Evolutionary conservation across 257 asterid genomes (phyloP).

Genomic region (Parsonsia alboflavescens): DNA sequence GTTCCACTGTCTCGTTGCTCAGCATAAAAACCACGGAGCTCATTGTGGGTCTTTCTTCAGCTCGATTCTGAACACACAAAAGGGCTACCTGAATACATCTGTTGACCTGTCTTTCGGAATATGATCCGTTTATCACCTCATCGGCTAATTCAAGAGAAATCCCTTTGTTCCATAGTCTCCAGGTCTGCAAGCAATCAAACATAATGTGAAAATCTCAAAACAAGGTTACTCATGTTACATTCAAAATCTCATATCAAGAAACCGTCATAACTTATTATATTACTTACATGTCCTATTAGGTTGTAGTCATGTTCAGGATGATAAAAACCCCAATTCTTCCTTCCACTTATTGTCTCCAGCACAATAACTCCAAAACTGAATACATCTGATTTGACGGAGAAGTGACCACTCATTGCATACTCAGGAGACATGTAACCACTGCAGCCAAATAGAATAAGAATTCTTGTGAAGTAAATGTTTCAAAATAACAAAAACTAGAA

Average conservation of each 20-base stretch:
- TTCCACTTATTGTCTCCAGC: constrained; percentile 35
- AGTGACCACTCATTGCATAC: constrained; percentile 30
- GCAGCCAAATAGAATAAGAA: constrained; percentile 7
- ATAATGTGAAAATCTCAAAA: neutral
- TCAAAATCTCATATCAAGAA: neutral
- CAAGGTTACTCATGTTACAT: too few relatives aligned
- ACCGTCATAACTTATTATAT: neutral
- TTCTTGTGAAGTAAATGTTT: neutral
- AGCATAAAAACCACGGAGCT: constrained; percentile 34
- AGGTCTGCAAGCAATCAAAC: constrained; percentile 33
- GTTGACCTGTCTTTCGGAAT: constrained; percentile 18
- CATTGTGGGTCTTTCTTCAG: constrained; percentile 43
- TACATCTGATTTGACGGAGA: constrained; percentile 37
- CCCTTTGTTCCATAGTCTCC: constrained; percentile 54
- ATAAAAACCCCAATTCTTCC: constrained; percentile 23
- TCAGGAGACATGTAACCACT: constrained; percentile 44
- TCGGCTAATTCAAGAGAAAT: constrained; percentile 38
- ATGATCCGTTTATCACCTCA: constrained; percentile 21
- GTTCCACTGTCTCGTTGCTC: constrained; percentile 19
- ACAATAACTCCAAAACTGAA: constrained; percentile 35
- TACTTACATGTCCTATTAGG: constrained; percentile 29
- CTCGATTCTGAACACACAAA: constrained; percentile 52
- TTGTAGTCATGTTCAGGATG: constrained; percentile 20
- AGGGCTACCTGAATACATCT: constrained; percentile 56
- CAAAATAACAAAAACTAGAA: neutral